These are phyloP conservation scores for Haematococcus sp. DNA, from an alignment of 139 green algal genomes.

Conservation along the genomic window DNA sequence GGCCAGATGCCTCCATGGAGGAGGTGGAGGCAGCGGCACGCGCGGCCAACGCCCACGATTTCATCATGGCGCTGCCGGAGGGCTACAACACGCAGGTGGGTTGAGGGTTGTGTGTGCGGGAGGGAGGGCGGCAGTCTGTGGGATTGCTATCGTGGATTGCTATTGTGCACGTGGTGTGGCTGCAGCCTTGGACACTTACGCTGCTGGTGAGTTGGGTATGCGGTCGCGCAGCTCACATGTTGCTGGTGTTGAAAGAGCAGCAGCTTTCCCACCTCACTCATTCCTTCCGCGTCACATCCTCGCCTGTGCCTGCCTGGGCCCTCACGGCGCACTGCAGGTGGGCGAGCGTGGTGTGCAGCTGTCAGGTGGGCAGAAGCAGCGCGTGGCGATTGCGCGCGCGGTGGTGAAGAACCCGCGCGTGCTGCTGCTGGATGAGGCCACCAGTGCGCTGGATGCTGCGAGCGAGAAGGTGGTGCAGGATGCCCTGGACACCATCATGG, in stretches of 20 bases:
- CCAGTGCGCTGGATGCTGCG: slow-evolving; percentile 40
- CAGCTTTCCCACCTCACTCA: background rate
- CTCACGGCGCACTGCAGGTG: slow-evolving; percentile 7
- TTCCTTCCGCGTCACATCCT: background rate
- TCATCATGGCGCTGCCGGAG: slow-evolving; percentile 71
- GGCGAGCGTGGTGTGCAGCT: slow-evolving; percentile 68
- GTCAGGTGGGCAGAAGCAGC: slow-evolving; percentile 77
- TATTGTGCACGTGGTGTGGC: too few relatives aligned
- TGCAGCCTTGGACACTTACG: too few relatives aligned
- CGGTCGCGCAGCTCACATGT: too few relatives aligned
- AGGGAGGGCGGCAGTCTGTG: too few relatives aligned
- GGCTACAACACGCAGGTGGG: slow-evolving; percentile 45
- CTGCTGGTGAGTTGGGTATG: too few relatives aligned
- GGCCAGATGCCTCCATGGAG: slow-evolving; percentile 34
- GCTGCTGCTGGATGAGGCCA: slow-evolving; percentile 63
- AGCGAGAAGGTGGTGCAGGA: slow-evolving; percentile 57
- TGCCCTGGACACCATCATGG: slow-evolving; percentile 42
- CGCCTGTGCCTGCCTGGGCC: background rate
- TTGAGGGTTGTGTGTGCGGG: too few relatives aligned
- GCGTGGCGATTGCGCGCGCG: slow-evolving; percentile 74
- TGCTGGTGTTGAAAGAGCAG: too few relatives aligned
- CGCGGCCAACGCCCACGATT: slow-evolving; percentile 74
- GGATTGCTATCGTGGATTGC: too few relatives aligned
- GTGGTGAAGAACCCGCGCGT: slow-evolving; percentile 54
- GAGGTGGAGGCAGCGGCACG: slow-evolving; percentile 68